Evolutionary conservation across 129 eudicot species (phyloP), one percentile per base, ranked within the genome.

Genomic region (Chrysanthemum lavandulifolium): DNA sequence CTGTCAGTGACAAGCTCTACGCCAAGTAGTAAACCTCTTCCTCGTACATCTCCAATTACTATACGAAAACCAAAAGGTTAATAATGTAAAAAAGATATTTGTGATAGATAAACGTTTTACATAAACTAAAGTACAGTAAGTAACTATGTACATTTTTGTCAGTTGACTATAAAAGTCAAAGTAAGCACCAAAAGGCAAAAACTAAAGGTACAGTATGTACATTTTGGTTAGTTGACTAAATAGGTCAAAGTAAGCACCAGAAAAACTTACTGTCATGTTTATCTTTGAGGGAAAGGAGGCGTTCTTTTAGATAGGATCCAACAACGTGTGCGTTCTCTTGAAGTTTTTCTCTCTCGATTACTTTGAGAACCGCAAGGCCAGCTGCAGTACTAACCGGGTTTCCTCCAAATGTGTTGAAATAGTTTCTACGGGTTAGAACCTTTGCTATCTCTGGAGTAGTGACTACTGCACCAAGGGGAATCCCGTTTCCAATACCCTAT

Each of bases 401-500:
- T 66, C 89, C 89, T 54, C 89, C 86, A 31, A 87, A 87, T 40
- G 89, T 87, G 21, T 87, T 87, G 79, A 87, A 82, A 57, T 87
- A 87, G 53, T 73, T 87, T 21, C 85, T 77, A 50, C 74, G 77
- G 18, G 89, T 74, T 82, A 87, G 72, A 58, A 82, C 88, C 36
- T 81, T 72, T 15, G 96, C 96, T 33, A 89, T 84, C 78, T 86
- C 90, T 9, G 92, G 92, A 51, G 96, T 89, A n/a, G 96, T 89
- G n/a, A 89, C 89, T 55, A 89, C 92, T 10, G 92, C 96, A 25
- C 96, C 96, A 16, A 89, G 86, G 7, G 96, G 92, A 51, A 89
- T 75, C 62, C 96, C 96, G 15, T 89, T 86, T 29, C 96, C 96
- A 14, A 89, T 89, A 61, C 96, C 92, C 96, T 89, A 76, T 53